These are phyloP conservation scores for Heterobasidion occidentale DNA, from an alignment of 1,284 basidiomycete species.

Conservation along the genomic window DNA sequence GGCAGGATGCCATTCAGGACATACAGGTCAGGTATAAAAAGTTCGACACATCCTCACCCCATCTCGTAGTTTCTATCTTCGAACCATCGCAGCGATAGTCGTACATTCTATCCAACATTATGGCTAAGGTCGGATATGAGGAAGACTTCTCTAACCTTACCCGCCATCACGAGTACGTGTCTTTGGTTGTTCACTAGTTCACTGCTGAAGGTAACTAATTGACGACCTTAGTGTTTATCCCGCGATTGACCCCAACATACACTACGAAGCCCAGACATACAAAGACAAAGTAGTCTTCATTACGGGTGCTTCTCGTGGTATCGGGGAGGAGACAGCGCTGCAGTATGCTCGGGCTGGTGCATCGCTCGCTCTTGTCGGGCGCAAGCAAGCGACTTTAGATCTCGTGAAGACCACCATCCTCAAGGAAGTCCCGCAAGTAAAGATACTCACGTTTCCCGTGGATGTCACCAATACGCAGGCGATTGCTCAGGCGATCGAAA, in stretches of 20 bases:
- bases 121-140: too few species aligned
- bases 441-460: not conserved
- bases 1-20: too few species aligned
- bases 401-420: not conserved
- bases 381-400: conserved; percentile 2
- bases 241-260: conserved; percentile 7
- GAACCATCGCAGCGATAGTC: too few species aligned
- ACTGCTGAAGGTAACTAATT: too few species aligned
- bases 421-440: not conserved
- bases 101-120: too few species aligned
- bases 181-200: too few species aligned
- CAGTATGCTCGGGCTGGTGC: conserved; percentile 10
- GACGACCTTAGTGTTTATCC: conserved; percentile 8
- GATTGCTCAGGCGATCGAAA: conserved; percentile 2
- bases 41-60: too few species aligned
- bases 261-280: conserved; percentile 1
- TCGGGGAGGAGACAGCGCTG: conserved; percentile 7
- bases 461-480: not conserved
- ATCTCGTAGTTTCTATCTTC: too few species aligned
- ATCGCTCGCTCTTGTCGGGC: conserved; percentile 2
- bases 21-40: too few species aligned
- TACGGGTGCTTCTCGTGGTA: conserved; percentile 10
- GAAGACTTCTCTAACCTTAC: too few species aligned
- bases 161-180: too few species aligned
- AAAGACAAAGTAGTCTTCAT: conserved; percentile 12